Percentiles rank a stretch among this genome's conserved stretches.
Evolutionary conservation across 2,329 filamentous ascomycete species (phyloP).

Genomic region (Colletotrichum acutatum): DNA sequence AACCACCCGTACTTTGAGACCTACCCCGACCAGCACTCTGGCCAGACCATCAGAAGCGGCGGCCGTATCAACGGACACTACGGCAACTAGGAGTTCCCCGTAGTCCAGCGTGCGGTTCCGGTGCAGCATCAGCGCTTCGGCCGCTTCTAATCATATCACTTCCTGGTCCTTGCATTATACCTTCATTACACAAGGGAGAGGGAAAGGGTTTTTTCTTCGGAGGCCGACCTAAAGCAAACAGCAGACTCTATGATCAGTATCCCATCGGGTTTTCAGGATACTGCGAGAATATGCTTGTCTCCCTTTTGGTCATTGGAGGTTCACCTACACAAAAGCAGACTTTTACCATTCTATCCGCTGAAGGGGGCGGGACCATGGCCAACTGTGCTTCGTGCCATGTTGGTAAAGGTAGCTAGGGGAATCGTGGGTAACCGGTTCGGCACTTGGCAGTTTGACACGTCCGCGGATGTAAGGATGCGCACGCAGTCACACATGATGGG

Average conservation of each 20-base stretch:
- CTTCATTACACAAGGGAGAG: neutral
- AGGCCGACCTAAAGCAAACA: slow-evolving; percentile 3
- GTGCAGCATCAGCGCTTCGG: slow-evolving; percentile 23
- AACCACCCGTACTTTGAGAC: slow-evolving; percentile 83
- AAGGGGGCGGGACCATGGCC: neutral
- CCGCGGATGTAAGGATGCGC: slow-evolving; percentile 1
- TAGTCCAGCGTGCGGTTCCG: slow-evolving; percentile 18
- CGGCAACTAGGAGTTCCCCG: slow-evolving; percentile 30
- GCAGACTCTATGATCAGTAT: slow-evolving; percentile 27
- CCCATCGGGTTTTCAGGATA: slow-evolving; percentile 28
- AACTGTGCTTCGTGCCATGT: neutral
- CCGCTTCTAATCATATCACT: slow-evolving; percentile 7
- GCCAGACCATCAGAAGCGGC: slow-evolving; percentile 23
- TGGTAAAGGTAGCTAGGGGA: slow-evolving; percentile 7
- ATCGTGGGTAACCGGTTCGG: slow-evolving; percentile 16
- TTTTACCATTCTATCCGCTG: slow-evolving; percentile 5
- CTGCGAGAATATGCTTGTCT: slow-evolving; percentile 19
- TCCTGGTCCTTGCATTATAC: slow-evolving; percentile 1
- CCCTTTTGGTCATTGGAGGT: slow-evolving; percentile 9
- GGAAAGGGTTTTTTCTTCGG: neutral
- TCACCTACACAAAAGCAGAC: slow-evolving; percentile 14
- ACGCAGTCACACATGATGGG: slow-evolving; percentile 6
- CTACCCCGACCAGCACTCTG: slow-evolving; percentile 45
- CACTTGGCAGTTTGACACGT: neutral
- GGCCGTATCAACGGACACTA: slow-evolving; percentile 37